Base-by-base conservation (phyloP, 768 basidiomycete species). In the Lentinula detonsa region DNA sequence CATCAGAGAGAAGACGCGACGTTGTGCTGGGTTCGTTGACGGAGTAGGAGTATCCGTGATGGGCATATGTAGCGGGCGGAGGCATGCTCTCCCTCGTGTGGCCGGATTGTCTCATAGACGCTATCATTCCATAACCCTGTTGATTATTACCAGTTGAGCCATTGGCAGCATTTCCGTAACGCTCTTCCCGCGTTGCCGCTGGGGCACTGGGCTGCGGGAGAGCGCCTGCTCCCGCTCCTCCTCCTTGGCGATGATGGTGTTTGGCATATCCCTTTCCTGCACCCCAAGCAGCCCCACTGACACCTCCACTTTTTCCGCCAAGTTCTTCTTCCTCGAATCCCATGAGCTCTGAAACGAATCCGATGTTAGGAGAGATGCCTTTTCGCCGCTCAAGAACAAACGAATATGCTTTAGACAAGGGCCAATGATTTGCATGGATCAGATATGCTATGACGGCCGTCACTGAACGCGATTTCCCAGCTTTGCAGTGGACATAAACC, bases 371-470 rank as follows among this genome's bases (percentile, higher is more conserved):
- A 13, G 92, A 95, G 65, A 98, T 96, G 65, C 94, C 94, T 66
- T 93, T 93, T 39, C 96, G 85, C 8, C 94, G 85, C 67, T 95
- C 95, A 43, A 93, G 82, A 28, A 98, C 95, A 69, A 94, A 97
- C 0, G 88, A 76, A 70, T 98, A 98, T 1, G 96, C 93, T 40
- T 85, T 85, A 35, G 93, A 90, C 45, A 98, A 83, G 18, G 94
- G 91, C 96, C 96, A 98, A 69, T 95, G 94, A 69, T 97, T 95
- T 9, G 95, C 91, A 67, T 97, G 95, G 65, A 98, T 97, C 60
- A 98, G 88, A 71, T 97, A 98, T 2, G 93, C 95, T 78, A 98
- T 93, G 43, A 97, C 95, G 11, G 95, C 94, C 0, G 95, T 97
- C 33, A 97, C 95, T 1, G 93, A 95, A 13, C 96, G 87, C 2